Conservation (phyloP, 164 flowering plant species). For the Platanus orientalis region DNA sequence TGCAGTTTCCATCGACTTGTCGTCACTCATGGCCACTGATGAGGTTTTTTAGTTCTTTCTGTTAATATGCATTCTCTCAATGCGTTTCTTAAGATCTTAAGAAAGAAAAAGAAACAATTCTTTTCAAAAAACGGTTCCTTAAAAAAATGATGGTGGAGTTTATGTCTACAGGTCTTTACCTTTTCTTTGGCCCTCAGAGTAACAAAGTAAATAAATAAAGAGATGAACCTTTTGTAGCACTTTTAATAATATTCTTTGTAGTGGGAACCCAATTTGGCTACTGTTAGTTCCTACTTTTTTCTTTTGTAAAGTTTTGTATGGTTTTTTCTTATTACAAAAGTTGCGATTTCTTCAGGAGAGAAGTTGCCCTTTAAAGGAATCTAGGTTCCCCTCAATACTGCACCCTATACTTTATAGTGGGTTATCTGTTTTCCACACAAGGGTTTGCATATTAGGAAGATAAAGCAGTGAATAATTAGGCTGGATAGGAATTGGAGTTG, state of each 20-base stretch:
- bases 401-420: neutral
- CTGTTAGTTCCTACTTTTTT: neutral
- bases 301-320: neutral
- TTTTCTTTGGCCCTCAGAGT: neutral
- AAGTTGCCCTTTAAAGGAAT: neutral
- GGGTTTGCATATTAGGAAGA: too few species aligned
- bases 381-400: neutral
- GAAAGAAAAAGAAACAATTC: too few species aligned
- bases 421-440: too few species aligned
- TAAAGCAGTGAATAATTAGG: too few species aligned
- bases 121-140: too few species aligned
- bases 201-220: neutral
- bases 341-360: too few species aligned
- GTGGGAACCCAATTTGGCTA: too few species aligned
- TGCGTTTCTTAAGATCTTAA: neutral
- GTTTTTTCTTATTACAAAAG: neutral
- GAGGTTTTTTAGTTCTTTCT: neutral
- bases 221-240: neutral
- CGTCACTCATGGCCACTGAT: neutral
- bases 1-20: slow-evolving; percentile 1
- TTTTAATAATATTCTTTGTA: neutral
- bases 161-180: too few species aligned
- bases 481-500: too few species aligned
- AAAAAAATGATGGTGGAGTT: too few species aligned
- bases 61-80: neutral